phyloP scores from a whole-genome alignment of 345 rosid genomes.

The Excoecaria agallocha region DNA sequence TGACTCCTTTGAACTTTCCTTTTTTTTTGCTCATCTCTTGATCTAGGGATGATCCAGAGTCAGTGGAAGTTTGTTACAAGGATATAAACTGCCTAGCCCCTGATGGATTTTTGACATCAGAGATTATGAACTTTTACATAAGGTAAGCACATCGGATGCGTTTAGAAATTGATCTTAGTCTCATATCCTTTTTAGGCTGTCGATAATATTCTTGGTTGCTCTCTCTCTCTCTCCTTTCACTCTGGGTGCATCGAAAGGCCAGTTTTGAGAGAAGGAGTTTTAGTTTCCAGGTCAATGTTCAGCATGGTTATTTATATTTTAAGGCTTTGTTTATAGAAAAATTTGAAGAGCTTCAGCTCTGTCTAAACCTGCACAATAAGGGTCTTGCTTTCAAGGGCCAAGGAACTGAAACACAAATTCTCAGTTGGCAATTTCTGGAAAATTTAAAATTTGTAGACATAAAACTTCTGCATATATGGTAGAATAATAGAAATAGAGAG shows the following conservation, averaged over 20 bases:
- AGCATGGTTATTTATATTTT: background rate
- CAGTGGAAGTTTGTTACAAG: conserved; percentile 55
- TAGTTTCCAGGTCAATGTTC: background rate
- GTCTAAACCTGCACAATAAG: background rate
- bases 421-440: background rate
- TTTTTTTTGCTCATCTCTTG: conserved; percentile 17
- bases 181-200: background rate
- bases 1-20: conserved; percentile 5
- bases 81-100: conserved; percentile 72
- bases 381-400: background rate
- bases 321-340: background rate
- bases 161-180: too few relatives aligned
- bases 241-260: background rate
- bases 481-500: too few relatives aligned
- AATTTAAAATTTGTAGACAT: background rate
- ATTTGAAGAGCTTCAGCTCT: background rate
- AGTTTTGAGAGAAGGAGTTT: background rate
- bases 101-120: conserved; percentile 59
- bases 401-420: background rate
- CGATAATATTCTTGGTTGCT: background rate
- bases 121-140: conserved; percentile 82
- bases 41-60: conserved; percentile 66
- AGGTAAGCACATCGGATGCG: conserved; percentile 36
- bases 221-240: too few relatives aligned
- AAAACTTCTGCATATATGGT: background rate